phyloP scores from a whole-genome alignment of 2,329 filamentous ascomycete species.

The Atkinsonella hypoxylon region DNA sequence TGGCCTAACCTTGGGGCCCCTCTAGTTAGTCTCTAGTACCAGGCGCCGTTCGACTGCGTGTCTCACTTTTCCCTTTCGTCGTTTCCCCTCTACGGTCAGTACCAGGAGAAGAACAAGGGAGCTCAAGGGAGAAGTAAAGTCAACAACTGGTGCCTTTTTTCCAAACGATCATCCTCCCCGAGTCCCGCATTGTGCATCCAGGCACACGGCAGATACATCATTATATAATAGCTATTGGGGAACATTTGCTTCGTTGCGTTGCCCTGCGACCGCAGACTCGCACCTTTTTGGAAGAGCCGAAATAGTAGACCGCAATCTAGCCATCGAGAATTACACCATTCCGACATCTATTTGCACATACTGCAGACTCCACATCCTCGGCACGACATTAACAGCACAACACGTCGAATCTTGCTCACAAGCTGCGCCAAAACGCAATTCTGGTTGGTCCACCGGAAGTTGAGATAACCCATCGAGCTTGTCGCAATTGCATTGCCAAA shows the following conservation, averaged over 20 bases:
- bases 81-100: not conserved
- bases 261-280: constrained; percentile 4
- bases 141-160: no score
- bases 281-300: not conserved
- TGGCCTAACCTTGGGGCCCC: not conserved
- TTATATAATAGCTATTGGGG: not conserved
- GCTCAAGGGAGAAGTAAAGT: no score
- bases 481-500: constrained; percentile 4
- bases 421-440: not conserved
- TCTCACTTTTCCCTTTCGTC: not conserved
- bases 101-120: not conserved
- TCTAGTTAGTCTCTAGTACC: not conserved
- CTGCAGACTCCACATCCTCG: not conserved
- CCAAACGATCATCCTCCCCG: constrained; percentile 1
- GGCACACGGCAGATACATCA: not conserved
- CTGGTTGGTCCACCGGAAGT: not conserved
- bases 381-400: no score
- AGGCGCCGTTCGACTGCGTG: not conserved
- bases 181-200: constrained; percentile 6
- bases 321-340: not conserved
- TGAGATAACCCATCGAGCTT: not conserved
- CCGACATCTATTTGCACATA: not conserved
- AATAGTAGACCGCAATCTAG: no score
- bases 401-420: not conserved
- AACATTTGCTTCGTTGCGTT: no score